These are phyloP conservation scores for Pseudogymnoascus sp. DNA, from an alignment of 2,329 filamentous ascomycete species.

Conservation along the genomic window DNA sequence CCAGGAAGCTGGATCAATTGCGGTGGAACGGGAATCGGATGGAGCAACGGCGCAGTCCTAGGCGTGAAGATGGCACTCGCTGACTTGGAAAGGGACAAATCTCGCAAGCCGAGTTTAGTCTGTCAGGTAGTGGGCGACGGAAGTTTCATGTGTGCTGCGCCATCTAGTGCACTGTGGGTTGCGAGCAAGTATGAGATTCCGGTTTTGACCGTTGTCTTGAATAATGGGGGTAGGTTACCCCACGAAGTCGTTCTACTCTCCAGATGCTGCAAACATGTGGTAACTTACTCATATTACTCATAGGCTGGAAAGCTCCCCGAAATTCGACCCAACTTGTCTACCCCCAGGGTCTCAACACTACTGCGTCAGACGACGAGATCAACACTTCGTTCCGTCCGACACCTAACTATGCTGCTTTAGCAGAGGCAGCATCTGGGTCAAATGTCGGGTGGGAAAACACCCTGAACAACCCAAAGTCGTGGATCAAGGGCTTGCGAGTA, in stretches of 20 bases:
- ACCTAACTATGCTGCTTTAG: conserved; percentile 53
- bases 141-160: conserved; percentile 48
- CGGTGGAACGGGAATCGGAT: conserved; percentile 44
- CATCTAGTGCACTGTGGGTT: conserved; percentile 49
- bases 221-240: conserved; percentile 42
- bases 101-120: conserved; percentile 40
- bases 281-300: conserved; percentile 13
- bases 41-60: conserved; percentile 43
- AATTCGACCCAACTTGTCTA: conserved; percentile 50
- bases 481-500: conserved; percentile 12
- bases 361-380: conserved; percentile 51
- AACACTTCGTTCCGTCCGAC: conserved; percentile 52
- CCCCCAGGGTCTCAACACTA: conserved; percentile 46
- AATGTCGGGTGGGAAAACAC: conserved; percentile 12
- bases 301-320: conserved; percentile 53
- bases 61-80: conserved; percentile 40
- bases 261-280: not conserved
- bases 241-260: not conserved
- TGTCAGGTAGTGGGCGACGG: conserved; percentile 50
- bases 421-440: conserved; percentile 51
- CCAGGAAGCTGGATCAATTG: conserved; percentile 46
- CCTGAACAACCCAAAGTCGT: not conserved
- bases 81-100: conserved; percentile 31
- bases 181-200: conserved; percentile 46
- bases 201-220: conserved; percentile 46